Evolutionary conservation across 169 alveolate genomes (phyloP).

Genomic region (Cryptosporidium sp.): DNA sequence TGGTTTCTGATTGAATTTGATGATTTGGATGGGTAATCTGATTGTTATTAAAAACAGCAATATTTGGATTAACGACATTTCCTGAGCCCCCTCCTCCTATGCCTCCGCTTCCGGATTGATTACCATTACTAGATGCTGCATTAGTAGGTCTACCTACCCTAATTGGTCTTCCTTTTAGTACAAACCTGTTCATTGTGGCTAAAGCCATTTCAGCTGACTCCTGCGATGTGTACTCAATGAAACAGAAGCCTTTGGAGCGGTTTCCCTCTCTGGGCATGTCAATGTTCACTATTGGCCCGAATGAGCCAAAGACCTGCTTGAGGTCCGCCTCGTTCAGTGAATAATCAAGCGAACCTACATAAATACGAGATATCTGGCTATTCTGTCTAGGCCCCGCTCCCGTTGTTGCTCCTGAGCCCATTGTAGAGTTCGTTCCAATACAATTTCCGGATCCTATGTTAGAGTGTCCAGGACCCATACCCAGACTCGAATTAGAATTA

Average conservation of each 20-base stretch:
- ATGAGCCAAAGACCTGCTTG: constrained; percentile 79
- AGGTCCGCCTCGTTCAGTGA: constrained; percentile 80
- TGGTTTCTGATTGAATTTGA: constrained; percentile 30
- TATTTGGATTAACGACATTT: constrained; percentile 50
- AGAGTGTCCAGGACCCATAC: constrained; percentile 17
- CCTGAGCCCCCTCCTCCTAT: constrained; percentile 41
- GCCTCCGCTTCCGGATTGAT: constrained; percentile 12
- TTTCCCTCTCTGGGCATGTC: constrained; percentile 84
- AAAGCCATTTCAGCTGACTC: constrained; percentile 83
- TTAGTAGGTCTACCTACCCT: constrained; percentile 82
- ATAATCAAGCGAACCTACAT: constrained; percentile 82
- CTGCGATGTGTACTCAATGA: constrained; percentile 81
- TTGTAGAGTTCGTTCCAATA: neutral
- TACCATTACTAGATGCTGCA: constrained; percentile 49
- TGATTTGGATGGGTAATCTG: constrained; percentile 49
- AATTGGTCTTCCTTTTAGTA: constrained; percentile 80
- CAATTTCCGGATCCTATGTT: neutral
- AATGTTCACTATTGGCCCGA: constrained; percentile 79
- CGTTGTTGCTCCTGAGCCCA: neutral
- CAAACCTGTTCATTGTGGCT: constrained; percentile 80
- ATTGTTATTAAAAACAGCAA: constrained; percentile 45
- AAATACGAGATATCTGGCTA: constrained; percentile 79
- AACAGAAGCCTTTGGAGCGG: constrained; percentile 83
- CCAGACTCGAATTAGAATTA: constrained; percentile 6
- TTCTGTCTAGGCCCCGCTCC: constrained; percentile 50